A percentile compares a stretch with the other conserved stretches of the same genome.
Evolutionary conservation across 176 grass and related monocot genomes (phyloP).

Genomic region (Avena eriantha): DNA sequence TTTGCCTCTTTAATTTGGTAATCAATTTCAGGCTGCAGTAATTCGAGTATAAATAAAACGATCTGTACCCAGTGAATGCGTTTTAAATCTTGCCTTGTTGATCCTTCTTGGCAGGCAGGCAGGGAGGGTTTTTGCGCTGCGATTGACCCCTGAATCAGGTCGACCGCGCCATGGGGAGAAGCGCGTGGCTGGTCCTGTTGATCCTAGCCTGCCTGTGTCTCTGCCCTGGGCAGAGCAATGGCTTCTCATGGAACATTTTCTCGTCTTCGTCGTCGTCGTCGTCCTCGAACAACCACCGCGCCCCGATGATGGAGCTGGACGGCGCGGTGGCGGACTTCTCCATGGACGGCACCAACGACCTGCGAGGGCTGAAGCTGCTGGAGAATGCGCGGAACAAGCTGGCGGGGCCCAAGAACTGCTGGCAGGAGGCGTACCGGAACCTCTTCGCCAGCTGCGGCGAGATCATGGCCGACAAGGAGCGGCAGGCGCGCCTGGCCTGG

Average conservation of each 20-base stretch:
- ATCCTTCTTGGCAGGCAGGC: constrained; percentile 34
- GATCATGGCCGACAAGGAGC: constrained; percentile 88
- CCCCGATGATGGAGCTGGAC: constrained; percentile 37
- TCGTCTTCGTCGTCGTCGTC: constrained; percentile 12
- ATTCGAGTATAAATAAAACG: neutral
- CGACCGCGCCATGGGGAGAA: constrained; percentile 31
- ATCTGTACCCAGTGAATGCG: neutral
- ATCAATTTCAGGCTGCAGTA: neutral
- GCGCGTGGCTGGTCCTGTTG: neutral
- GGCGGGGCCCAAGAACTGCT: constrained; percentile 62
- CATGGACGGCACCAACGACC: constrained; percentile 46
- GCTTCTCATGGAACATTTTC: constrained; percentile 52
- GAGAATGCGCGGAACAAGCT: constrained; percentile 77
- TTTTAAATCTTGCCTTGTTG: constrained; percentile 34
- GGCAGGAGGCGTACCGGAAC: constrained; percentile 77
- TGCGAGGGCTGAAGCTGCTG: constrained; percentile 60
- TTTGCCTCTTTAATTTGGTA: neutral
- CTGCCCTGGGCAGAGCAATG: neutral
- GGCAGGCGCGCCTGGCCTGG: constrained; percentile 78
- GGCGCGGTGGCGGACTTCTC: constrained; percentile 56
- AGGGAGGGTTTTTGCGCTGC: constrained; percentile 20
- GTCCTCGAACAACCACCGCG: neutral
- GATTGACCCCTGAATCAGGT: constrained; percentile 23
- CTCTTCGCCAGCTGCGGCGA: constrained; percentile 76
- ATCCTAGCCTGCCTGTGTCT: constrained; percentile 30